These are phyloP conservation scores for Albifimbria verrucaria DNA, from an alignment of 2,329 filamentous ascomycete species.

Conservation along the genomic window DNA sequence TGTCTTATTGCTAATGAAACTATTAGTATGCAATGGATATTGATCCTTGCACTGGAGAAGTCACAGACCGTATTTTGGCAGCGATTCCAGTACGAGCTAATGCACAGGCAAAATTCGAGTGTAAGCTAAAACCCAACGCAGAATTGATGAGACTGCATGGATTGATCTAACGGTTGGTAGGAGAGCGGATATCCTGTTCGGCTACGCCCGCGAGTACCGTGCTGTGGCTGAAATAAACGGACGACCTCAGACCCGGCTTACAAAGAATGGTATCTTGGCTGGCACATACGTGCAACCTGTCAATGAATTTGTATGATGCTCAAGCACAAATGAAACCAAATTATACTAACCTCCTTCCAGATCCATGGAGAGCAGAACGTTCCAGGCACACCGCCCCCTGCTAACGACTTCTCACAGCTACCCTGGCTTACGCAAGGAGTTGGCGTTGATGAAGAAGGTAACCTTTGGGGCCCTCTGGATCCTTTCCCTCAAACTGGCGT, in stretches of 20 bases:
- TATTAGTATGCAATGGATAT: conserved; percentile 28
- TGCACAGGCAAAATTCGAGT: conserved; percentile 33
- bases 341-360: not conserved
- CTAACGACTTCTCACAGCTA: conserved; percentile 32
- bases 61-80: conserved; percentile 30
- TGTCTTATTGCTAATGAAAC: not conserved
- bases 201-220: conserved; percentile 33
- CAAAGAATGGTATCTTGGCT: conserved; percentile 30
- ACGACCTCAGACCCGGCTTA: conserved; percentile 22
- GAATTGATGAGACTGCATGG: not conserved
- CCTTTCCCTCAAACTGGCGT: conserved; percentile 35
- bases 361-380: conserved; percentile 30
- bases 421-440: conserved; percentile 31
- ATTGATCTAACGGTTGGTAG: conserved; percentile 5
- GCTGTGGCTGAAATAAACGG: conserved; percentile 29
- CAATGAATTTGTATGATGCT: conserved; percentile 22
- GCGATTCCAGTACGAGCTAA: conserved; percentile 26
- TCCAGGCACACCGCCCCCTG: conserved; percentile 28
- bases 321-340: not conserved
- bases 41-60: conserved; percentile 31
- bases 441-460: conserved; percentile 28
- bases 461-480: conserved; percentile 32
- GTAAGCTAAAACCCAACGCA: not conserved
- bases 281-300: conserved; percentile 33
- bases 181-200: conserved; percentile 26